Evolutionary conservation across 345 rosid species (phyloP), one percentile per base, ranked within the genome.

Genomic region (Conringia planisiliqua): DNA sequence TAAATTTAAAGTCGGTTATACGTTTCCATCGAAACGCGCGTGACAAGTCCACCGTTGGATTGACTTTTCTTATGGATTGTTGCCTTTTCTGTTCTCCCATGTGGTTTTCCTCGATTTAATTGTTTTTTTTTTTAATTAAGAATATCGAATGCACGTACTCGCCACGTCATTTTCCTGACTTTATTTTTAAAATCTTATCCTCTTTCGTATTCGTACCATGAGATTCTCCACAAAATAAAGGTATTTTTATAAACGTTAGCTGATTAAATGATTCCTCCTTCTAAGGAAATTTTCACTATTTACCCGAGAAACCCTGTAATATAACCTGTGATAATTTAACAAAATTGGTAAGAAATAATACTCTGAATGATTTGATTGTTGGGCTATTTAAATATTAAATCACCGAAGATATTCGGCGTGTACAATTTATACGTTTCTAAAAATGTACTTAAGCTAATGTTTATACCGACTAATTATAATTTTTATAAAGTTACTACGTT

Each of bases 151-250:
- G 80, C 75, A 69, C 70, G 75, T 76, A 70, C 66, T 70, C 61
- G 71, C 80, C 80, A 76, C 80, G 80, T 76, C 80, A 76, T 55
- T 54, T 70, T 76, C 66, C 1, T 55, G 66, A 76, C 71, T 70
- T 62, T 69, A 14, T 9, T 66, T 20, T 67, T 59, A 2, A 16
- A 52, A 70, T 36, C 80, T 76, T 70, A 55, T 76, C 75, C 61
- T 43, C 40, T 46, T 57, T 59, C 64, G 44, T 36, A 58, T 58
- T 75, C 16, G 68, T 67, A 68, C 62, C 4, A 68, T 40, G 20
- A 13, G 74, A 62, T 76, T 76, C 75, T 33, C 55, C 69, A 70
- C 16, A 68, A 22, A 61, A 22, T 61, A 10, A 52, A 68, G 1
- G 7, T 12, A 26, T 10, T 4, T 9, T 4, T 9, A 29, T 33